A percentile compares a stretch with the other conserved stretches of the same genome.
These are phyloP conservation scores for Pyricularia pennisetigena DNA, from an alignment of 2,329 filamentous ascomycete genomes.

Conservation along the genomic window DNA sequence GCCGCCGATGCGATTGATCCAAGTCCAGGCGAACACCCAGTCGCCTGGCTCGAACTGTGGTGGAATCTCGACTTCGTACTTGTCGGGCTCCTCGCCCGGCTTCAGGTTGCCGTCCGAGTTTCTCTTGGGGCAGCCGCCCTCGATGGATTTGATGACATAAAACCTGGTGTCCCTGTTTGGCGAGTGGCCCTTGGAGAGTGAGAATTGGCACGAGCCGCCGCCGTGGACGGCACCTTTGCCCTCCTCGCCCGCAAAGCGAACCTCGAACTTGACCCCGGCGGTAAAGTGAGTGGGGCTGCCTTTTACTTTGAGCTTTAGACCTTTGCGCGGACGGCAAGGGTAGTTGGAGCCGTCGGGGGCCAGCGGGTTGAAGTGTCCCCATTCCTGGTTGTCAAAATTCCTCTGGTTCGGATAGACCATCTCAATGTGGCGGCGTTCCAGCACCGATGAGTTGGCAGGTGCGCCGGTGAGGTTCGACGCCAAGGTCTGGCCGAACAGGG, in stretches of 20 bases:
- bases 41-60: conserved; percentile 15
- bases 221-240: conserved; percentile 10
- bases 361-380: not conserved
- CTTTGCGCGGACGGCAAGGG: conserved; percentile 2
- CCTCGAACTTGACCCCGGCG: not conserved
- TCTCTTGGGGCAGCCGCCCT: conserved; percentile 19
- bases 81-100: conserved; percentile 6
- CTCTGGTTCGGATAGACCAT: not conserved
- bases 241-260: conserved; percentile 12
- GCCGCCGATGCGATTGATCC: conserved; percentile 46
- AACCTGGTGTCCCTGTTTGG: conserved; percentile 9
- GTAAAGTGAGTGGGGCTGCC: not conserved
- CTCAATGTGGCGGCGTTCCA: not conserved
- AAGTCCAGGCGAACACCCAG: conserved; percentile 52
- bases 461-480: not conserved
- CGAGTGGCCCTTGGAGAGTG: conserved; percentile 11
- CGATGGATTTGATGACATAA: conserved; percentile 21
- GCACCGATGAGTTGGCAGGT: not conserved
- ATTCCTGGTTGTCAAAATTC: conserved; percentile 1
- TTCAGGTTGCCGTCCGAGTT: conserved; percentile 10
- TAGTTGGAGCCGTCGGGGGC: conserved; percentile 1
- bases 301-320: not conserved
- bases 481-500: not conserved
- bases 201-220: conserved; percentile 17
- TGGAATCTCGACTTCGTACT: conserved; percentile 18